phyloP scores from a whole-genome alignment of 306 rosid species.

The Fragaria iinumae region DNA sequence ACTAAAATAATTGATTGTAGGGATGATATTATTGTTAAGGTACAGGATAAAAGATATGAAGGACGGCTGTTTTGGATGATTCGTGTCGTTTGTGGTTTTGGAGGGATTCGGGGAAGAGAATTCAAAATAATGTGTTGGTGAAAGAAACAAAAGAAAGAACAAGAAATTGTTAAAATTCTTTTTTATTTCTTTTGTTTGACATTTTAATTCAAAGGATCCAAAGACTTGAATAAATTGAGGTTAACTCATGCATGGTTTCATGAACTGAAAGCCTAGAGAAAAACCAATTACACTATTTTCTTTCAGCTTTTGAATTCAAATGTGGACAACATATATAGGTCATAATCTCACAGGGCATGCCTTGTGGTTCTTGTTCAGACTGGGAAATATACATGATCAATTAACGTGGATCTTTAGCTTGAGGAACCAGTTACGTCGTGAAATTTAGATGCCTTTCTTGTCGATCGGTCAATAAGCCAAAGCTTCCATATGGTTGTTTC shows the following conservation, averaged over 20 bases:
- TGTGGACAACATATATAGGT: neutral
- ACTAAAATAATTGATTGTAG: neutral
- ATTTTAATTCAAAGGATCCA: neutral
- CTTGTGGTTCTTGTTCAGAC: neutral
- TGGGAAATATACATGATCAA: neutral
- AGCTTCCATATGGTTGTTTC: neutral
- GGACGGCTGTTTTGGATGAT: constrained; percentile 59
- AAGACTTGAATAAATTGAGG: neutral
- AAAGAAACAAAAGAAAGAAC: constrained; percentile 49
- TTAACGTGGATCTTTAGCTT: neutral
- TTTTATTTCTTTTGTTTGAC: neutral
- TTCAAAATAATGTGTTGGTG: constrained; percentile 6
- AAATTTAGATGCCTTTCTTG: neutral
- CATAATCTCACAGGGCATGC: neutral
- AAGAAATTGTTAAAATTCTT: neutral
- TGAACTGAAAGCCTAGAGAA: neutral
- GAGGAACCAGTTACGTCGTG: neutral
- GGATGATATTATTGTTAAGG: constrained; percentile 16
- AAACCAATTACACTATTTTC: neutral
- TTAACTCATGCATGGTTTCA: neutral
- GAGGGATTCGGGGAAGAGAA: constrained; percentile 13
- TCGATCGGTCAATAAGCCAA: neutral
- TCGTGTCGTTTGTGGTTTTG: constrained; percentile 42
- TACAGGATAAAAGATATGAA: constrained; percentile 22
- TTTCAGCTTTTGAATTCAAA: neutral